Evolutionary conservation across 1,139 yeast species (phyloP), one percentile per base, ranked within the genome.

Genomic region (Pichia sp.): DNA sequence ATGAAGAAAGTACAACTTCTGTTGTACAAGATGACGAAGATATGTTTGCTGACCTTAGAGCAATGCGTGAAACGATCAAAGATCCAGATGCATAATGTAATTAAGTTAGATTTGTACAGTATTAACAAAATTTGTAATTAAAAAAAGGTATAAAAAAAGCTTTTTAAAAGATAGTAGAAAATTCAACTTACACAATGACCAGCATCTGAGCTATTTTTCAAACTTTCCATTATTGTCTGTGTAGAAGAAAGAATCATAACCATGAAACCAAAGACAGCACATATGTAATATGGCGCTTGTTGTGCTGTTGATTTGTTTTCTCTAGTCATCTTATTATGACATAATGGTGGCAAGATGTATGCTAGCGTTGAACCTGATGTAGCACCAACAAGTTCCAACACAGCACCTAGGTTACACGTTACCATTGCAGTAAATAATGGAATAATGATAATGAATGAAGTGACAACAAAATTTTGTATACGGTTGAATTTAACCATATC

Each of bases 331-430:
- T 83, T 81, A 51, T 88, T 66, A 59, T 77, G 86, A 59, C 96
- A 90, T 65, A 84, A 65, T 6, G 97, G 96, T 1, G 98, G 98
- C 12, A 91, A 70, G 19, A 91, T 88, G 60, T 88, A 91, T 0
- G 98, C 97, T 86, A 91, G 84, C 33, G 88, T 71, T 14, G 96
- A 87, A 0, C 97, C 98, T 0, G 96, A 85, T 0, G 96, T 85
- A 0, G 96, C 93, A 1, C 98, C 98, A 30, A 89, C 90, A 8
- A 91, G 71, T 60, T 91, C 98, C 44, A 91, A 71, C 37, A 91
- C 84, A 18, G 93, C 86, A 1, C 98, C 98, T 50, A 91, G 71
- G 57, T 91, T 89, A 61, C 96, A 90, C 0, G 97, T 90, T 50
- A 83, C 70, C 42, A 91, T 69, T 0, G 97, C 77, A 4, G 89